Conservation (phyloP, 352 stramenopile genomes). For the Thalassiosira mediterranea region DNA sequence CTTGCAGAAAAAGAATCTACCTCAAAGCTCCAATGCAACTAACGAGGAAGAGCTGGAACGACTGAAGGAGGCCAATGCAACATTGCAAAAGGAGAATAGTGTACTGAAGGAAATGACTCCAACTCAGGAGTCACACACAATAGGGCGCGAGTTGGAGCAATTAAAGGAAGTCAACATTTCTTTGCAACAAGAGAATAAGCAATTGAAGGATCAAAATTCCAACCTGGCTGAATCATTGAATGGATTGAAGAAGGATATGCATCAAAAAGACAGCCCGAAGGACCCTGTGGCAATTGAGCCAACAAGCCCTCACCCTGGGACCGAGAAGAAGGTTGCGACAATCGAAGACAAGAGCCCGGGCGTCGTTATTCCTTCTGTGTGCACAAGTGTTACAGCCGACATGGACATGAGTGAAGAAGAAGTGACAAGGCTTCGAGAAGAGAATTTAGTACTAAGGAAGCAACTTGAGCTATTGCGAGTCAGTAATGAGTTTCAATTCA, state of each 20-base stretch:
- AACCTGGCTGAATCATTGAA: too few species aligned
- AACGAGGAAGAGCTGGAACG: too few species aligned
- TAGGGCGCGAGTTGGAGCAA: conserved; percentile 3
- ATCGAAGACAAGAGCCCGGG: too few species aligned
- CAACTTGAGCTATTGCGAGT: conserved; percentile 27
- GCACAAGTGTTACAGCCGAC: conserved; percentile 30
- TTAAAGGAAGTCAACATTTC: conserved; percentile 9
- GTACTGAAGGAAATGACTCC: conserved; percentile 7
- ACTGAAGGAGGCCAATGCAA: too few species aligned
- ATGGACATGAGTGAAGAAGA: conserved; percentile 37
- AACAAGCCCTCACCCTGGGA: not conserved
- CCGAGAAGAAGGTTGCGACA: not conserved
- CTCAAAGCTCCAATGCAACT: too few species aligned
- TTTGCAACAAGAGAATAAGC: conserved; percentile 21
- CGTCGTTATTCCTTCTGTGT: too few species aligned
- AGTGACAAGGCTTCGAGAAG: conserved; percentile 18
- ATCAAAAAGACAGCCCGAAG: too few species aligned
- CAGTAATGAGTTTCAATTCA: conserved; percentile 12
- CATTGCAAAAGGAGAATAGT: conserved; percentile 3
- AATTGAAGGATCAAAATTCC: conserved; percentile 16
- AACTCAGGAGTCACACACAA: not conserved
- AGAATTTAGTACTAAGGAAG: conserved; percentile 21
- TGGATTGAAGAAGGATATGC: conserved; percentile 2
- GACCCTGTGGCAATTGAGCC: too few species aligned
- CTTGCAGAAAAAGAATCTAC: too few species aligned